Percentiles rank a stretch among this genome's conserved stretches.
phyloP scores from a whole-genome alignment of 768 basidiomycete species.

The Leccinum boreale region DNA sequence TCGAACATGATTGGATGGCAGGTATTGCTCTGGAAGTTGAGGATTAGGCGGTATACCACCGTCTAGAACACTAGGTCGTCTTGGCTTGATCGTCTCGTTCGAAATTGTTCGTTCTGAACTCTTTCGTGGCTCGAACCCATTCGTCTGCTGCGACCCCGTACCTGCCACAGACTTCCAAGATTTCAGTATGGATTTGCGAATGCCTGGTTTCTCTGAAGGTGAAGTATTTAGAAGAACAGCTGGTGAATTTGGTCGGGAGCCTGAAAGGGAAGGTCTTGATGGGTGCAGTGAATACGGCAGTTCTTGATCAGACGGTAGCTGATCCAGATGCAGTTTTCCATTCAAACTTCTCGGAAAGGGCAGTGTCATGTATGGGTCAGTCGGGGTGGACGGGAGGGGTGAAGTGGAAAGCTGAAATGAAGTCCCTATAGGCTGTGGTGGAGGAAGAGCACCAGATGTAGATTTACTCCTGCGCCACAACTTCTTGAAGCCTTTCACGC shows the following conservation, averaged over 20 bases:
- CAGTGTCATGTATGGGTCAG: constrained; percentile 25
- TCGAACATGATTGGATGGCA: constrained; percentile 32
- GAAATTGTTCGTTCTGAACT: constrained; percentile 39
- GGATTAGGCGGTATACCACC: constrained; percentile 58
- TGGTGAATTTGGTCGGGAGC: constrained; percentile 30
- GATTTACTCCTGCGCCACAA: constrained; percentile 74
- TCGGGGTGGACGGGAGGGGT: constrained; percentile 35
- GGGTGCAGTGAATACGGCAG: constrained; percentile 46
- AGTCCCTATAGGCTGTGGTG: constrained; percentile 35
- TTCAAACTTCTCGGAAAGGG: constrained; percentile 28
- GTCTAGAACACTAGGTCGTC: constrained; percentile 49
- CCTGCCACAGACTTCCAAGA: constrained; percentile 52
- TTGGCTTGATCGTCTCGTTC: constrained; percentile 34
- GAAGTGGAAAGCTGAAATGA: constrained; percentile 29
- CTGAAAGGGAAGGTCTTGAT: constrained; percentile 34
- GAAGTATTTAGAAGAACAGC: constrained; percentile 13
- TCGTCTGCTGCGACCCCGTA: constrained; percentile 28
- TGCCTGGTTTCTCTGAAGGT: constrained; percentile 42
- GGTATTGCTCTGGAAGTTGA: constrained; percentile 52
- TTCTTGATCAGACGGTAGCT: constrained; percentile 66
- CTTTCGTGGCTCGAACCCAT: constrained; percentile 33
- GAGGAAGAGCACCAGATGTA: constrained; percentile 34
- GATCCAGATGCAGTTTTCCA: constrained; percentile 36
- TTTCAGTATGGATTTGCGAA: constrained; percentile 73
- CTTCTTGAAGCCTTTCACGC: constrained; percentile 69